Evolutionary conservation across 2,329 filamentous ascomycete genomes (phyloP).

Genomic region (Cytospora chrysosperma): DNA sequence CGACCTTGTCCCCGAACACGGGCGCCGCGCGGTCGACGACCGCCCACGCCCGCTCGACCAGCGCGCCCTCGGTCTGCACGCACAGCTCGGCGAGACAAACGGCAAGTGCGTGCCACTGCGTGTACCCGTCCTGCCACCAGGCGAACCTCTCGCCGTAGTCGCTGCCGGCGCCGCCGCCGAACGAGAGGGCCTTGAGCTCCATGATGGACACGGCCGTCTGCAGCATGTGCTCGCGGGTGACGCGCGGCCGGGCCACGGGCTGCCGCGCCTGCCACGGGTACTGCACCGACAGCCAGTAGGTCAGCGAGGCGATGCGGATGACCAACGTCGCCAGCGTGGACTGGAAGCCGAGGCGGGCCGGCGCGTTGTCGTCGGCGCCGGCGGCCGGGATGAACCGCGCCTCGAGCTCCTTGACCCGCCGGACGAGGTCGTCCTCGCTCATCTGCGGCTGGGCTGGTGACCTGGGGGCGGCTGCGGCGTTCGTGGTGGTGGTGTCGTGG

Average conservation of each 20-base stretch:
- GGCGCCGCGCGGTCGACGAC: constrained; percentile 47
- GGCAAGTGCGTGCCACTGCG: constrained; percentile 56
- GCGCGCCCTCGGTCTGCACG: constrained; percentile 43
- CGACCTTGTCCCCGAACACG: constrained; percentile 44
- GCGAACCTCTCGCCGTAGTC: constrained; percentile 37
- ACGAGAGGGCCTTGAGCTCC: constrained; percentile 39
- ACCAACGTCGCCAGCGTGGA: constrained; percentile 41
- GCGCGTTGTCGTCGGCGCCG: constrained; percentile 22
- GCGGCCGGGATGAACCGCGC: constrained; percentile 36
- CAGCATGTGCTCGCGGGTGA: constrained; percentile 43
- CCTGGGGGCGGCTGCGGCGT: background rate
- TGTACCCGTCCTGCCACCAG: constrained; percentile 51
- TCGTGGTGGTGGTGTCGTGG: background rate
- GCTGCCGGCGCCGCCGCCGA: no score
- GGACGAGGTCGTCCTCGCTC: constrained; percentile 42
- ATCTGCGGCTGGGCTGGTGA: constrained; percentile 23
- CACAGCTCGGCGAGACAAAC: constrained; percentile 54
- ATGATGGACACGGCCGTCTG: constrained; percentile 49
- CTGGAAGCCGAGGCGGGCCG: constrained; percentile 30
- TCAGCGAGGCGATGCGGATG: constrained; percentile 44
- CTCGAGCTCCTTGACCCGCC: constrained; percentile 40
- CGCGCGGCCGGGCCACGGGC: constrained; percentile 31
- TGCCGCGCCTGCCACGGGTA: constrained; percentile 42
- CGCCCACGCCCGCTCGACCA: constrained; percentile 50
- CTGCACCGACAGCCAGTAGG: constrained; percentile 46